Base-by-base conservation (phyloP, 2,329 filamentous ascomycete genomes). In the Colletotrichum brevisporum region DNA sequence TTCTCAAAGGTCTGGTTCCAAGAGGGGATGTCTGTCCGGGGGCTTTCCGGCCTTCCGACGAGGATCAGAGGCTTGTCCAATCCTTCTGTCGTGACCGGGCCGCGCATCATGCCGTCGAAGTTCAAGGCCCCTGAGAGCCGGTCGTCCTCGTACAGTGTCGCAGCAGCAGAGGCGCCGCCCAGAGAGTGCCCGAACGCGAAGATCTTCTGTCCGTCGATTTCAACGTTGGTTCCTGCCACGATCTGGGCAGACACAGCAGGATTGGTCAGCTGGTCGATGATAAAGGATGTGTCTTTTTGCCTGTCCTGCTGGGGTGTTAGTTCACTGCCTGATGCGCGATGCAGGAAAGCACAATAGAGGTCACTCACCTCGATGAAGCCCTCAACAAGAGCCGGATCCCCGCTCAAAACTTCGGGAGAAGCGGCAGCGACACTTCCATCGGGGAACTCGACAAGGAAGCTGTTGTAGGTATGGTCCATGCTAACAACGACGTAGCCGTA, bases 381-480 rank as follows among this genome's bases (percentile, higher is more conserved):
- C 39, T n/a, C 43, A 16, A 41, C 53, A 8, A 36, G 31, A 10
- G 31, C 31, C 5, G 31, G 31, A 9, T 36, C 31, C 5, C 31
- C 31, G 10, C 31, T 36, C 6, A 16, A 6, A 13, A 8, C 13
- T 6, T 31, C 51, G 9, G 5, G 16, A 26, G 15, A 45, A 1
- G 74, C 70, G 63, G 71, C 72, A 18, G 77, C 75, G 10, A 79
- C 66, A 1, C 76, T 76, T 5, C 81, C 84, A 63, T 85, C 76
- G 0, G 84, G 82, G 27, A 84, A 86, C 61, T 86, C 80, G 8
- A 88, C 79, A 16, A 85, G 75, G 1, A 73, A 56, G 0, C 81
- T 78, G 55, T 87, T 85, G 43, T 83, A 81, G 0, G 85, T 80
- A 58, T 87, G 85, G 62, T 88, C 86, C 21, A 88, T 74, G 0